Base-by-base conservation (phyloP, 805 yeast species). In the Candida tibetensis region DNA sequence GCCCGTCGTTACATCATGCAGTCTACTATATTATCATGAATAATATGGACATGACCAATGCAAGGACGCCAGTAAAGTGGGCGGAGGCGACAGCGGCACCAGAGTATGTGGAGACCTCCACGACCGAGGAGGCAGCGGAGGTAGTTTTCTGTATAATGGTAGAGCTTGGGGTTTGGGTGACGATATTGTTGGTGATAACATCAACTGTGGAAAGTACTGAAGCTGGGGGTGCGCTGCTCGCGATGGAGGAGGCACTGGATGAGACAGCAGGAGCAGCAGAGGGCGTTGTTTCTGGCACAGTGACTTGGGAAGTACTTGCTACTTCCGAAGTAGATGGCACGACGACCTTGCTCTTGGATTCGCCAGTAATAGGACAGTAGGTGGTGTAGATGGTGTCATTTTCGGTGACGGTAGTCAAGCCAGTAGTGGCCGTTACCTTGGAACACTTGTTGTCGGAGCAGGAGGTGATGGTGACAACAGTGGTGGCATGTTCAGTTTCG, bases 141-240 rank as follows among this genome's bases (percentile, higher is more conserved):
- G 56, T 16, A 12, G 58, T 34, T 10, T 38, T 28, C 13, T 21
- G 34, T 27, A 22, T 37, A 16, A 49, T 30, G 17, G 56, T 40
- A 14, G 58, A 31, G 6, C 48, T 28, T 18, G 58, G 50, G 13
- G 64, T 46, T 41, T 66, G 58, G 15, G 74, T 69, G 10, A 58
- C 45, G 31, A 69, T 67, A 49, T 65, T 64, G 48, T 64, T 53
- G 18, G 72, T 63, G 36, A 69, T 68, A n/a, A 68, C 74, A 44
- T 69, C 58, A 30, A 67, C 51, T 5, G 67, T 62, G 21, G 53
- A 21, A 10, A 21, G 26, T 9, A 39, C 34, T 9, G 50, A 29
- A 4, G 37, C 27, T 21, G 42, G 26, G 8, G 41, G 37, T 8
- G 46, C 34, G 27, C n/a, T 40, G 28, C 53, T 16, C 15, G 53